Conservation (phyloP, 331 rosid genomes). For the Pyracantha coccinea region DNA sequence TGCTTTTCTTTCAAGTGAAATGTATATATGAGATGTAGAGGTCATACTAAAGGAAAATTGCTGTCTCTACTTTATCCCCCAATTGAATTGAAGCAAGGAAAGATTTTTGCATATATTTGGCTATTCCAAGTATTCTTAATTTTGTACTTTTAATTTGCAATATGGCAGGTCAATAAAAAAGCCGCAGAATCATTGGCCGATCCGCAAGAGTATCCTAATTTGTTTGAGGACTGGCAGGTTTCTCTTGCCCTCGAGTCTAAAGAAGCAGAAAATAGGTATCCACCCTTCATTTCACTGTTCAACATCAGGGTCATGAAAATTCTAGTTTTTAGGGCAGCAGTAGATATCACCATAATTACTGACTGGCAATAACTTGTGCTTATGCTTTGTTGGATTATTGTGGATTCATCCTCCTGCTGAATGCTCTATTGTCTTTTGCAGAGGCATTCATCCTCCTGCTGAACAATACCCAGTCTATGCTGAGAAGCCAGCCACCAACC, state of each 20-base stretch:
- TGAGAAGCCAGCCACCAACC: constrained; percentile 25
- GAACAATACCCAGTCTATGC: constrained; percentile 26
- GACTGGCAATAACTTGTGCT: no score
- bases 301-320: background rate
- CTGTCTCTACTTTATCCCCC: no score
- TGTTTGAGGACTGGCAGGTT: constrained; percentile 53
- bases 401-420: background rate
- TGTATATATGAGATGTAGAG: background rate
- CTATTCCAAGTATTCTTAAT: background rate
- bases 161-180: constrained; percentile 30
- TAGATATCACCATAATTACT: no score
- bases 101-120: background rate
- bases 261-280: constrained; percentile 27
- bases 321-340: background rate
- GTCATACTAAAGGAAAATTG: background rate
- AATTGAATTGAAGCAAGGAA: background rate
- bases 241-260: constrained; percentile 37
- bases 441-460: constrained; percentile 34
- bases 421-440: background rate
- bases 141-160: constrained; percentile 2
- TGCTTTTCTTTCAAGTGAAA: background rate
- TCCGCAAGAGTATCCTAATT: constrained; percentile 46
- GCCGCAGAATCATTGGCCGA: constrained; percentile 52
- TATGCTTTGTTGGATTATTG: no score
- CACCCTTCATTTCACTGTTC: background rate